These are phyloP conservation scores for Talinum fruticosum DNA, from an alignment of 148 eudicot genomes.

Conservation along the genomic window DNA sequence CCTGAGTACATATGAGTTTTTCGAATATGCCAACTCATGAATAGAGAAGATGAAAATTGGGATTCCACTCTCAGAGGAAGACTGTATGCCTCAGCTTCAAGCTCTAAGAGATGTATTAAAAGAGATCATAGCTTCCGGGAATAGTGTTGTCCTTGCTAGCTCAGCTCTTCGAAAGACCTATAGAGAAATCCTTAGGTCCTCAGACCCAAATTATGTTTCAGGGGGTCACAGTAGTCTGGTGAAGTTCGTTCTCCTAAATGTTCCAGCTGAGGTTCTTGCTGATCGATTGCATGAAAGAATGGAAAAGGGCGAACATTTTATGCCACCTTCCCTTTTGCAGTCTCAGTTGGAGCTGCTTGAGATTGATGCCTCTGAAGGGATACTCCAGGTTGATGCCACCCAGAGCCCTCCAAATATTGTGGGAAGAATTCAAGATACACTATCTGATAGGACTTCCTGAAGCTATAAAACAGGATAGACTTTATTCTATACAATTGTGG, in stretches of 20 bases:
- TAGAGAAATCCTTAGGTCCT: slow-evolving; percentile 63
- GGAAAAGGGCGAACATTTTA: slow-evolving; percentile 68
- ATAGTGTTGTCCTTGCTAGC: slow-evolving; percentile 63
- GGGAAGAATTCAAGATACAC: slow-evolving; percentile 24
- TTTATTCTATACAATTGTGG: neutral
- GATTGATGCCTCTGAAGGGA: slow-evolving; percentile 74
- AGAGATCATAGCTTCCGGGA: slow-evolving; percentile 35
- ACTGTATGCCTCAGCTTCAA: slow-evolving; percentile 85
- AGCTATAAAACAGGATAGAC: neutral
- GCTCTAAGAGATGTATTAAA: slow-evolving; percentile 43
- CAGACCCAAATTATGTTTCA: slow-evolving; percentile 47
- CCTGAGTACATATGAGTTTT: neutral
- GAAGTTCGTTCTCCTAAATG: slow-evolving; percentile 71
- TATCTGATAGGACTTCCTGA: slow-evolving; percentile 13
- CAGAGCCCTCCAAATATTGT: slow-evolving; percentile 44
- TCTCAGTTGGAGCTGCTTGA: slow-evolving; percentile 77
- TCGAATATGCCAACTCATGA: slow-evolving; percentile 11
- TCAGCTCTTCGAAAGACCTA: slow-evolving; percentile 74
- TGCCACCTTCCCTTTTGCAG: slow-evolving; percentile 76
- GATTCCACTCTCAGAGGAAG: slow-evolving; percentile 82
- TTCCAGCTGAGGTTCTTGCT: slow-evolving; percentile 52
- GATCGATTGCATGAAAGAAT: slow-evolving; percentile 61
- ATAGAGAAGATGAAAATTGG: slow-evolving; percentile 90
- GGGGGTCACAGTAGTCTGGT: slow-evolving; percentile 31
- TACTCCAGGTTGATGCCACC: slow-evolving; percentile 72